phyloP scores from a whole-genome alignment of 1,284 basidiomycete species.

The Boletus calvinii region DNA sequence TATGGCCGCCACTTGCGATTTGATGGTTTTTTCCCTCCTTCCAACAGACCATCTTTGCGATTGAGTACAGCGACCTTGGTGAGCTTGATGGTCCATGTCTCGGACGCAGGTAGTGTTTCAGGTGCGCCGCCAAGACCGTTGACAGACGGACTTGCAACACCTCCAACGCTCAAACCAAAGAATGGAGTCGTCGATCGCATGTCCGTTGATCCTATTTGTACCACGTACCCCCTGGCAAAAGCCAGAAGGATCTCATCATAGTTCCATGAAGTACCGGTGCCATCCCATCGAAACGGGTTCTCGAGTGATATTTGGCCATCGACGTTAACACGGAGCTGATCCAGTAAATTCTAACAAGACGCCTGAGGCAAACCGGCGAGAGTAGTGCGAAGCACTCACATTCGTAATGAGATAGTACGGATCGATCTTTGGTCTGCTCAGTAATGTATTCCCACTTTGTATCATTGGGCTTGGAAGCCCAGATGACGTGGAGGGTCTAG shows the following conservation, averaged over 20 bases:
- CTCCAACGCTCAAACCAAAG: conserved; percentile 48
- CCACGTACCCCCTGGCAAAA: conserved; percentile 66
- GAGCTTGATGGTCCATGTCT: conserved; percentile 62
- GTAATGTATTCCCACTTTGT: conserved; percentile 40
- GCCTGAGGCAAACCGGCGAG: conserved; percentile 7
- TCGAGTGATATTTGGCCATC: conserved; percentile 59
- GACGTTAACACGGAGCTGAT: conserved; percentile 76
- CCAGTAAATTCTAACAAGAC: conserved; percentile 58
- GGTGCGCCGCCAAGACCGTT: conserved; percentile 22
- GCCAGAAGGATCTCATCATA: conserved; percentile 64
- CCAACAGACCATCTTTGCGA: conserved; percentile 80
- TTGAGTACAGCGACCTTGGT: conserved; percentile 82
- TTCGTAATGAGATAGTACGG: conserved; percentile 89
- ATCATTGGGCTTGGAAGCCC: conserved; percentile 36
- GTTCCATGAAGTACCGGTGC: conserved; percentile 69
- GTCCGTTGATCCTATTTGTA: conserved; percentile 54
- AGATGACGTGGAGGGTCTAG: conserved; percentile 43
- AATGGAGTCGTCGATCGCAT: conserved; percentile 44
- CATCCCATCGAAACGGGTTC: conserved; percentile 77
- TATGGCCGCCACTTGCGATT: conserved; percentile 89
- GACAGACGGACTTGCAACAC: conserved; percentile 32
- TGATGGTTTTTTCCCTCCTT: conserved; percentile 73
- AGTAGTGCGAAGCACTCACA: conserved; percentile 41
- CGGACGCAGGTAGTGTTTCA: conserved; percentile 28
- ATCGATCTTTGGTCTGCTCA: conserved; percentile 75